Conservation (phyloP, 78 protist genomes). For the Blattamonas nauphoetae region DNA sequence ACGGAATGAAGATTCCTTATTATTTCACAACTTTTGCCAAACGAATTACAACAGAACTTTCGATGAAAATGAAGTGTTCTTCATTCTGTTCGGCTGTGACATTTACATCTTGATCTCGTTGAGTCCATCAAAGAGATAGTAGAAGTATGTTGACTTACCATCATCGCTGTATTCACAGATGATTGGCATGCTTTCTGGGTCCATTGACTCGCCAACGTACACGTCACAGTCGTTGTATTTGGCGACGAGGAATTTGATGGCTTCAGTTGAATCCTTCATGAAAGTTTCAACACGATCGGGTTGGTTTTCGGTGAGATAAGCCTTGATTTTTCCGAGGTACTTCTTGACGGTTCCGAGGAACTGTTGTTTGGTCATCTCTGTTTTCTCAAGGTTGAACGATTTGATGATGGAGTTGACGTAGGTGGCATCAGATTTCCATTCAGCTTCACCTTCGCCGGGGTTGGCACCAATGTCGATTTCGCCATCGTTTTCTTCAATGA, state of each 20-base stretch:
- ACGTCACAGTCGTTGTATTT: neutral
- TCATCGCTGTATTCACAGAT: neutral
- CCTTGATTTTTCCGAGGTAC: neutral
- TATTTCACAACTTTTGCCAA: too few relatives aligned
- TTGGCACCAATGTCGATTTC: too few relatives aligned
- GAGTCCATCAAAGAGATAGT: neutral
- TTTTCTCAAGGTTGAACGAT: neutral
- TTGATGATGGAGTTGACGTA: neutral
- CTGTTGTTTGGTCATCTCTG: neutral
- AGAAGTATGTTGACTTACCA: neutral
- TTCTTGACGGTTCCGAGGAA: neutral
- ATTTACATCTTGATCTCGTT: too few relatives aligned
- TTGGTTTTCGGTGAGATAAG: neutral
- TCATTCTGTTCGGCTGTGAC: too few relatives aligned
- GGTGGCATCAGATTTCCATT: too few relatives aligned
- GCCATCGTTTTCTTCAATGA: neutral
- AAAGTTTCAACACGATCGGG: neutral
- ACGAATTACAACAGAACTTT: too few relatives aligned
- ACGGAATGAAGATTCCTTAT: too few relatives aligned
- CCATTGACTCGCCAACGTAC: neutral
- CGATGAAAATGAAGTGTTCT: too few relatives aligned
- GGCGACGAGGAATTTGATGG: neutral
- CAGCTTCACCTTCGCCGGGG: neutral
- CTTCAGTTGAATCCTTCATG: neutral
- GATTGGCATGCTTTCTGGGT: neutral